A percentile compares a stretch with the other conserved stretches of the same genome.
Conservation (phyloP, 2,329 filamentous ascomycete species). For the Pestalotiopsis sp. region DNA sequence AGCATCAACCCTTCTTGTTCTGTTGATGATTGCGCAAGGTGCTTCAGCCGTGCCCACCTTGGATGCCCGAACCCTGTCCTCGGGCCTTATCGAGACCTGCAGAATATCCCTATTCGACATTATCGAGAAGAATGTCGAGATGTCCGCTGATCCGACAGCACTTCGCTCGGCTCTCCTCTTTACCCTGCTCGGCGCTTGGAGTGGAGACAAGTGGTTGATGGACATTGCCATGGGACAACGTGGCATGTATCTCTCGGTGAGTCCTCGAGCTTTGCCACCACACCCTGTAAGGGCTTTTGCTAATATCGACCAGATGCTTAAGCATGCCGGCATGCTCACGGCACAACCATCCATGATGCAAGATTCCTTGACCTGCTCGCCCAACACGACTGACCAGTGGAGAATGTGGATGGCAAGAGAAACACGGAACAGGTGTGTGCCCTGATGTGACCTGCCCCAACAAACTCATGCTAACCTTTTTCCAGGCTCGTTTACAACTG, state of each 20-base stretch:
- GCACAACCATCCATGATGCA: conserved; percentile 58
- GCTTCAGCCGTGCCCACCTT: conserved; percentile 66
- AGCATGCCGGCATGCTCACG: conserved; percentile 61
- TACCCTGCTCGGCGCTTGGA: conserved; percentile 70
- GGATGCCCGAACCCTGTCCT: conserved; percentile 67
- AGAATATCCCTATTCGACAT: conserved; percentile 73
- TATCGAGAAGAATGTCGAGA: conserved; percentile 71
- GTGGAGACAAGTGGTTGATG: conserved; percentile 78
- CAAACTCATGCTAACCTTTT: conserved; percentile 14
- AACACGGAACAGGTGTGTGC: conserved; percentile 59
- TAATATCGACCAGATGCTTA: conserved; percentile 57
- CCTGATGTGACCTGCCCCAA: too few relatives aligned
- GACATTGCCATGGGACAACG: conserved; percentile 75
- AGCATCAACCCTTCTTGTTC: conserved; percentile 65
- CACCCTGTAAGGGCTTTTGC: background rate
- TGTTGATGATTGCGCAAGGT: conserved; percentile 75
- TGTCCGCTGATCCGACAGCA: conserved; percentile 66
- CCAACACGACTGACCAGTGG: conserved; percentile 57
- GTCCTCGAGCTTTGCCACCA: conserved; percentile 20
- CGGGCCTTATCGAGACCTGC: conserved; percentile 70
- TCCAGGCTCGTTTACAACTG: conserved; percentile 69
- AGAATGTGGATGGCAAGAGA: conserved; percentile 67
- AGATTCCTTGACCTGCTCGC: conserved; percentile 59
- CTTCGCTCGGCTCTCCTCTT: conserved; percentile 69
- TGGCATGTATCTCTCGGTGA: conserved; percentile 70